These are phyloP conservation scores for Cyberlindnera mycetangii DNA, from an alignment of 805 yeast genomes.

Conservation along the genomic window DNA sequence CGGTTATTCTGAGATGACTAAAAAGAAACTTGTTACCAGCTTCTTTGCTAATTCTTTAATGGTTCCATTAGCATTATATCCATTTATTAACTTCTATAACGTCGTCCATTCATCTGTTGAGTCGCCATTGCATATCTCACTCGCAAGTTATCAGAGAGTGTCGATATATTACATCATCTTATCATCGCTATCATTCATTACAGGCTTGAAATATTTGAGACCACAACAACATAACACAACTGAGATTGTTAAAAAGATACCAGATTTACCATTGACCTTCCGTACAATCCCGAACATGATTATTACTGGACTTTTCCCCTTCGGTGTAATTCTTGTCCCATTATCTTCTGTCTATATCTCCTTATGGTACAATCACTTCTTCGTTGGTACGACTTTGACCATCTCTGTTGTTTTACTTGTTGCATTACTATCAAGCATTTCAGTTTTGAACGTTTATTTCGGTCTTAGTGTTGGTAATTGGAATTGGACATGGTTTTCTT, in stretches of 20 bases:
- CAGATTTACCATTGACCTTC: conserved; percentile 28
- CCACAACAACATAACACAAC: conserved; percentile 12
- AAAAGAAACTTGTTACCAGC: conserved; percentile 1
- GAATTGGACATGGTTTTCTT: conserved; percentile 31
- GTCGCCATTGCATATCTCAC: conserved; percentile 24
- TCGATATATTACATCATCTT: conserved; percentile 14
- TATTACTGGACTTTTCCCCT: conserved; percentile 31
- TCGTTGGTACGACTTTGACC: conserved; percentile 18
- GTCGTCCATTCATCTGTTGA: conserved; percentile 22
- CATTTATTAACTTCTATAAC: conserved; percentile 16
- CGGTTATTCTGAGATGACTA: conserved; percentile 11
- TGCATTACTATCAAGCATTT: conserved; percentile 17
- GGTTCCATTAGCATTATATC: conserved; percentile 19
- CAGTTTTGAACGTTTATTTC: conserved; percentile 24
- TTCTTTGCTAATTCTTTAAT: conserved; percentile 19
- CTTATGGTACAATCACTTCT: conserved; percentile 29
- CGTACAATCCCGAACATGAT: conserved; percentile 25
- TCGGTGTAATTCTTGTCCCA: conserved; percentile 27
- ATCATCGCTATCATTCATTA: conserved; percentile 15
- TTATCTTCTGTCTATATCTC: conserved; percentile 27
- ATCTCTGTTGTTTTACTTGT: conserved; percentile 20
- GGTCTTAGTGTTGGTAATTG: conserved; percentile 28
- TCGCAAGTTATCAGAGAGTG: not conserved
- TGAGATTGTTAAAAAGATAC: conserved; percentile 23
- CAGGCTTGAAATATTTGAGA: conserved; percentile 13